Evolutionary conservation across 2,329 filamentous ascomycete species (phyloP), one percentile per base, ranked within the genome.

Genomic region (Calonectria crousiana): DNA sequence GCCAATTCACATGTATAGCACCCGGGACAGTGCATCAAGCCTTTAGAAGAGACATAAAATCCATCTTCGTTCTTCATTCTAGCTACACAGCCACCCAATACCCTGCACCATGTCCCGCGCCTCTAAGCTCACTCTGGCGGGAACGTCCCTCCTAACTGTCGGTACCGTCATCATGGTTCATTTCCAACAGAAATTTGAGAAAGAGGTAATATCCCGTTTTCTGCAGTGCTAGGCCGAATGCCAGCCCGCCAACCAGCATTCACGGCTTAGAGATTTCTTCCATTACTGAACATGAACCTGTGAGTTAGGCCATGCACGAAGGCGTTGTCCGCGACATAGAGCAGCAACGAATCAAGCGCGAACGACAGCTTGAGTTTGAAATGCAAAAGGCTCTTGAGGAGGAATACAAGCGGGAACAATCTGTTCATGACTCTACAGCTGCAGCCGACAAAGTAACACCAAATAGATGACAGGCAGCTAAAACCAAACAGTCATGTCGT

Each of bases 321-420:
- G 97, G 97, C 56, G 97, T 99, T 52, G 88, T 98, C 77, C 94
- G 96, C 77, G 97, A 99, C 82, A 94, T 98, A 89, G 96, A 98
- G 83, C 95, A 97, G 82, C 96, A 98, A 84, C 92, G 94, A 58
- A 84, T 98, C 78, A 98, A 98, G 87, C 91, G 92, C 78, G 97
- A 99, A 84, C 93, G 97, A 73, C 95, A 97, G 84, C 91, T 95
- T 67, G 97, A 99, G 83, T 99, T 99, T 82, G 96, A 98, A 77
- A 92, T 98, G 91, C 97, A 99, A 83, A 91, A 90, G 76, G 91
- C 90, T 9, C 88, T 99, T 62, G 96, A 98, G 86, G 91, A 93
- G 81, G 95, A 99, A 84, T 98, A 98, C 85, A 93, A 93, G 83
- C 96, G 96, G 84, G 89, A 95, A 38, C 97, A 99, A 86, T 94